Conservation (phyloP, 805 yeast genomes). For the Candida methanosorbosa region DNA sequence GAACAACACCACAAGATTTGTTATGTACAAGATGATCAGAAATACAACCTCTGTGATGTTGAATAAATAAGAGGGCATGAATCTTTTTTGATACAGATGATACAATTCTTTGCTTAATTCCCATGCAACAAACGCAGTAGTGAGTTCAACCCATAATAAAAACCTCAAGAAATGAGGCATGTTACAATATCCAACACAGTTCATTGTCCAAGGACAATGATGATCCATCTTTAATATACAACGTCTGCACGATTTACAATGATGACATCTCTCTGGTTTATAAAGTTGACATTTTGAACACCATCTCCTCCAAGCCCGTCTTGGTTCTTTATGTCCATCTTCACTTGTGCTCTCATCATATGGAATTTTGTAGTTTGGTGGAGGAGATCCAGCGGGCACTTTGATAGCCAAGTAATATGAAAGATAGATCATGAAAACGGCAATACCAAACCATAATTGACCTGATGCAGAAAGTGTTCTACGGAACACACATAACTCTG, state of each 20-base stretch:
- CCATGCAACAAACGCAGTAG: slow-evolving; percentile 38
- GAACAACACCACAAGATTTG: slow-evolving; percentile 50
- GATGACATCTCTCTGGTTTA: slow-evolving; percentile 83
- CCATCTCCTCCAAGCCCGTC: slow-evolving; percentile 47
- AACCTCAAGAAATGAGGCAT: slow-evolving; percentile 77
- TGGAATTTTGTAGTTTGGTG: slow-evolving; percentile 33
- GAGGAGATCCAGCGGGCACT: slow-evolving; percentile 63
- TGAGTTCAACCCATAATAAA: slow-evolving; percentile 51
- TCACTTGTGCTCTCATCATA: slow-evolving; percentile 16
- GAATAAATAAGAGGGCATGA: slow-evolving; percentile 49
- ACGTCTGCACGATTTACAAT: slow-evolving; percentile 65
- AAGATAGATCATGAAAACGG: slow-evolving; percentile 56
- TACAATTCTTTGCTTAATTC: slow-evolving; percentile 32
- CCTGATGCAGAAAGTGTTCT: slow-evolving; percentile 28
- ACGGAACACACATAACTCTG: slow-evolving; percentile 47
- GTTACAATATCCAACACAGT: slow-evolving; percentile 78
- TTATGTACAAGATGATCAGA: slow-evolving; percentile 44
- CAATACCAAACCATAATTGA: slow-evolving; percentile 39
- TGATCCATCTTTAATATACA: slow-evolving; percentile 92
- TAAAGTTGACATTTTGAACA: slow-evolving; percentile 63
- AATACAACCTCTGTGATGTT: slow-evolving; percentile 43
- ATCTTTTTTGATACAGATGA: slow-evolving; percentile 37
- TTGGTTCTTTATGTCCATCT: slow-evolving; percentile 7
- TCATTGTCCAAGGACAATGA: slow-evolving; percentile 90
- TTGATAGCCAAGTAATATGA: slow-evolving; percentile 65